Conservation (phyloP, 2,329 filamentous ascomycete species). For the Calonectria pseudoturangicola region DNA sequence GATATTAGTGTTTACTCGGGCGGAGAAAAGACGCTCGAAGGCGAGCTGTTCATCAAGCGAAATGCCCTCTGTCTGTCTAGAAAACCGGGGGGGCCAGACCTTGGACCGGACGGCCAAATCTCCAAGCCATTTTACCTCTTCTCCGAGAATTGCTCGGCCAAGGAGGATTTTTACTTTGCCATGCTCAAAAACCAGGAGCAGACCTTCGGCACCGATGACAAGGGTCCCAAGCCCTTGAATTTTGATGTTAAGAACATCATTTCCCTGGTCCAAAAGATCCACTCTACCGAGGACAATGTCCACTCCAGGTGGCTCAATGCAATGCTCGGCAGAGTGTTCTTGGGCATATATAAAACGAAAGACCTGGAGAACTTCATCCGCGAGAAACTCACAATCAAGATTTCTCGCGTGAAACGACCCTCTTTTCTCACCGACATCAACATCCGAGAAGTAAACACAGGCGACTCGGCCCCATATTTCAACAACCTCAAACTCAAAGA, state of each 20-base stretch:
- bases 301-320: conserved; percentile 97
- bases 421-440: conserved; percentile 90
- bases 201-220: conserved; percentile 72
- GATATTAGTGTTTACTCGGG: conserved; percentile 90
- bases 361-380: conserved; percentile 87
- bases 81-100: conserved; percentile 72
- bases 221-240: conserved; percentile 79
- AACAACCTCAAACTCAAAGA: conserved; percentile 93
- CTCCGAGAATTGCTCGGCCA: conserved; percentile 95
- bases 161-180: conserved; percentile 98
- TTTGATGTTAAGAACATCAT: conserved; percentile 93
- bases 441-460: conserved; percentile 89
- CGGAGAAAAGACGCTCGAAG: conserved; percentile 85
- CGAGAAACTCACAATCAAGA: conserved; percentile 95
- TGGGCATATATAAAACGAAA: conserved; percentile 89
- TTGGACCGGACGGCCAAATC: conserved; percentile 72
- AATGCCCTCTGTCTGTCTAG: conserved; percentile 90
- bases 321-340: conserved; percentile 89
- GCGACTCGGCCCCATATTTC: conserved; percentile 89
- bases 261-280: conserved; percentile 89
- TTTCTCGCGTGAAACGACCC: conserved; percentile 93
- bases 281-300: conserved; percentile 92
- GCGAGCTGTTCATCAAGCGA: conserved; percentile 95
- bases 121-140: conserved; percentile 95
- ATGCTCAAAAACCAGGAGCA: conserved; percentile 89